These are phyloP conservation scores for Erythrophleum fordii DNA, from an alignment of 306 rosid genomes.

Conservation along the genomic window DNA sequence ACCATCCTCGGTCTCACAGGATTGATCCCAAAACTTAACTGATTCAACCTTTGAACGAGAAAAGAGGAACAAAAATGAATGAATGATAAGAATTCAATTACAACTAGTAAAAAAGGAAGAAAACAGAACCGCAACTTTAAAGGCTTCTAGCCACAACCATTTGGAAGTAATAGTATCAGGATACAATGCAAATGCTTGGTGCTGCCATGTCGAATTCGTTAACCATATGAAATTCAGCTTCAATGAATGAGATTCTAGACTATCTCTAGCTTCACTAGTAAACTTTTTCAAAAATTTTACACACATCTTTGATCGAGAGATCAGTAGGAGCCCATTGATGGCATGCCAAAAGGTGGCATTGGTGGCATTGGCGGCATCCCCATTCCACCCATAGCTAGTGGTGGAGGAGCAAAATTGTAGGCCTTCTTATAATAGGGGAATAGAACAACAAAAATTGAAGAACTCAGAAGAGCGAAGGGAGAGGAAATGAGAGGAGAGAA, in stretches of 20 bases:
- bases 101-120: background rate
- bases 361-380: constrained; percentile 92
- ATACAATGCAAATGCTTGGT: background rate
- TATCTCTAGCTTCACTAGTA: constrained; percentile 18
- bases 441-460: no score
- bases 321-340: constrained; percentile 64
- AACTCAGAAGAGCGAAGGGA: no score
- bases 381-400: constrained; percentile 67
- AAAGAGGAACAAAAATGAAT: background rate
- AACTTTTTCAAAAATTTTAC: constrained; percentile 3
- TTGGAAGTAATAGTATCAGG: background rate
- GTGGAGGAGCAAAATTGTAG: constrained; percentile 50
- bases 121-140: constrained; percentile 1
- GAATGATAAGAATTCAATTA: background rate
- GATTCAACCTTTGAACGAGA: background rate
- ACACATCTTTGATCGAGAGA: background rate
- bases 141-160: background rate
- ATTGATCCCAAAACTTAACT: constrained; percentile 23
- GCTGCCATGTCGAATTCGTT: background rate
- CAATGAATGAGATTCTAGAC: constrained; percentile 20
- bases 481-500: no score
- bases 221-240: background rate
- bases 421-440: no score
- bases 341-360: constrained; percentile 90
- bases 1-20: constrained; percentile 23